phyloP scores from a whole-genome alignment of 2,329 filamentous ascomycete genomes.

The Diplodia scrobiculata region DNA sequence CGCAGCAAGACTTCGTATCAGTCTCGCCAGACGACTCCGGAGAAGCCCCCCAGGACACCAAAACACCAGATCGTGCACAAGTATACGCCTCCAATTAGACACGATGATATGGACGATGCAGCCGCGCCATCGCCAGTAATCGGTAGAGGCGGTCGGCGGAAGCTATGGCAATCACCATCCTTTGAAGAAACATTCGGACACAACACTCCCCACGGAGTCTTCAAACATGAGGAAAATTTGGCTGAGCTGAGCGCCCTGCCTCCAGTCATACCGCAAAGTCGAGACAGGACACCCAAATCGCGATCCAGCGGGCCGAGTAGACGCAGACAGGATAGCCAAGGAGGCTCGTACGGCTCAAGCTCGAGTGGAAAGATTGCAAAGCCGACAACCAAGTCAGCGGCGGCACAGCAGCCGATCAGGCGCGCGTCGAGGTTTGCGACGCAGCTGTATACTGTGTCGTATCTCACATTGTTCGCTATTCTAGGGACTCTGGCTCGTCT shows the following conservation, averaged over 20 bases:
- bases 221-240: slow-evolving; percentile 3
- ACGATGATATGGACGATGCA: slow-evolving; percentile 30
- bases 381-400: neutral
- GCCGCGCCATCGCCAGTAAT: slow-evolving; percentile 29
- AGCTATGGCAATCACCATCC: slow-evolving; percentile 41
- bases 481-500: slow-evolving; percentile 81
- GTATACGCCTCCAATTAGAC: slow-evolving; percentile 34
- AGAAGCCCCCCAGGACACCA: neutral
- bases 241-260: slow-evolving; percentile 25
- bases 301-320: slow-evolving; percentile 1
- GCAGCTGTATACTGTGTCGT: slow-evolving; percentile 67
- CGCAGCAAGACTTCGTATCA: neutral
- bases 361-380: neutral
- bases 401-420: neutral
- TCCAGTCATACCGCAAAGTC: slow-evolving; percentile 20
- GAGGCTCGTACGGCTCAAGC: slow-evolving; percentile 1
- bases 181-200: slow-evolving; percentile 45
- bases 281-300: slow-evolving; percentile 13
- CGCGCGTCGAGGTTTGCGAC: slow-evolving; percentile 41
- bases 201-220: neutral
- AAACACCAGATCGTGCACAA: slow-evolving; percentile 26
- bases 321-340: neutral
- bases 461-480: slow-evolving; percentile 82
- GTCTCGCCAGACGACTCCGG: neutral
- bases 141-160: slow-evolving; percentile 5